These are phyloP conservation scores for Phaseolus coccineus DNA, from an alignment of 331 rosid genomes.

Conservation along the genomic window DNA sequence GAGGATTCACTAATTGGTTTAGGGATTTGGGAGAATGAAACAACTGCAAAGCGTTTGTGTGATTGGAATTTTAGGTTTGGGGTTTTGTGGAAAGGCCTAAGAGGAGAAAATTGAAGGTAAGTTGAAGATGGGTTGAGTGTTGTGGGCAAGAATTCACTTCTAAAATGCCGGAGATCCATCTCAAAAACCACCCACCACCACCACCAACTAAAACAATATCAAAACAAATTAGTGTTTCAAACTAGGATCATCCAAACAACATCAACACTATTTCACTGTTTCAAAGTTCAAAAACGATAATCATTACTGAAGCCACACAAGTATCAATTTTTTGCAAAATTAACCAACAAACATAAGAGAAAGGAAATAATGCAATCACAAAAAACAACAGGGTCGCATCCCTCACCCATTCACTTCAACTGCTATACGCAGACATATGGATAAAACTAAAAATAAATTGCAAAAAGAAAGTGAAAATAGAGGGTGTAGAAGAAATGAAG, in stretches of 20 bases:
- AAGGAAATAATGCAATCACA: neutral
- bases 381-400: neutral
- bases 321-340: neutral
- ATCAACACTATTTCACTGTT: neutral
- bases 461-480: neutral
- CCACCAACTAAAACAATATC: slow-evolving; percentile 24
- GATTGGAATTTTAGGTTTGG: slow-evolving; percentile 48
- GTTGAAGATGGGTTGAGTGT: slow-evolving; percentile 63
- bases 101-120: slow-evolving; percentile 47
- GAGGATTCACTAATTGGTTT: slow-evolving; percentile 33
- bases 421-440: neutral
- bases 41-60: slow-evolving; percentile 41
- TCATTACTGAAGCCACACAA: neutral
- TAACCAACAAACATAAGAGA: neutral
- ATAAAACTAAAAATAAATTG: neutral
- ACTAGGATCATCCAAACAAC: neutral
- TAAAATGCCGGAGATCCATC: slow-evolving; percentile 46
- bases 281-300: neutral
- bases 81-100: slow-evolving; percentile 55
- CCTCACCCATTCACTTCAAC: neutral
- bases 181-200: slow-evolving; percentile 31
- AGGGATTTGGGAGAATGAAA: slow-evolving; percentile 35
- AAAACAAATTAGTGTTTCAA: slow-evolving; percentile 8
- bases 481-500: neutral
- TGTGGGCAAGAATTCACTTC: slow-evolving; percentile 51